Base-by-base conservation (phyloP, 768 basidiomycete species). In the Leccinellum rugosiceps region DNA sequence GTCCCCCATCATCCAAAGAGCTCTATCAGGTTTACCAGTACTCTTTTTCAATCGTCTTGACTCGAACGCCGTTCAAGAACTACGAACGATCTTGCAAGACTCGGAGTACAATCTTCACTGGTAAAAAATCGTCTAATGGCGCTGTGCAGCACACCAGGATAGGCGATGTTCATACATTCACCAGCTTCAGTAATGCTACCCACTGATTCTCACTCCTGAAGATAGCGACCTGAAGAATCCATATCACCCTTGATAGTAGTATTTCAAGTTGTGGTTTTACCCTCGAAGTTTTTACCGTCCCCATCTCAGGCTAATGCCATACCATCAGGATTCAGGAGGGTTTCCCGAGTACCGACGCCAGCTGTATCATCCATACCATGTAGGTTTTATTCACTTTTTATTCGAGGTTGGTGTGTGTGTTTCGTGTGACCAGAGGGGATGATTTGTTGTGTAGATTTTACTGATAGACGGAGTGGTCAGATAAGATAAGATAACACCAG, bases 401-500 rank as follows among this genome's bases (percentile, higher is more conserved):
- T 35, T 21, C 23, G 17, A 14, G 14, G 6, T 30, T 34, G 31
- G 25, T 49, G 7, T 28, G 8, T 26, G 25, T 14, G 6, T n/a
- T 41, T 41, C 9, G 32, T 28, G 10, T 2, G n/a, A 8, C 4
- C 8, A 30, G 31, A 32, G 9, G 14, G 11, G 11, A 6, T 23
- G 7, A 30, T 53, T 38, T 34, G 26, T 38, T 52, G 41, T n/a
- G 13, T 14, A 19, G 25, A 8, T 44, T 50, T 32, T 14, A 28
- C 10, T 32, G 15, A 11, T 4, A n/a, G 8, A 26, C 17, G 1
- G 31, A 19, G 26, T 23, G 19, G 11, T 13, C 26, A 50, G 68
- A 70, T 70, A 61, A 65, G 68, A 70, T 68, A 57, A 67, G 58
- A 59, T 64, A 44, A n/a, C 34, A 17, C 34, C 32, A 52, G 41